Base-by-base conservation (phyloP, 2,329 filamentous ascomycete species). In the Alternaria arbusti region DNA sequence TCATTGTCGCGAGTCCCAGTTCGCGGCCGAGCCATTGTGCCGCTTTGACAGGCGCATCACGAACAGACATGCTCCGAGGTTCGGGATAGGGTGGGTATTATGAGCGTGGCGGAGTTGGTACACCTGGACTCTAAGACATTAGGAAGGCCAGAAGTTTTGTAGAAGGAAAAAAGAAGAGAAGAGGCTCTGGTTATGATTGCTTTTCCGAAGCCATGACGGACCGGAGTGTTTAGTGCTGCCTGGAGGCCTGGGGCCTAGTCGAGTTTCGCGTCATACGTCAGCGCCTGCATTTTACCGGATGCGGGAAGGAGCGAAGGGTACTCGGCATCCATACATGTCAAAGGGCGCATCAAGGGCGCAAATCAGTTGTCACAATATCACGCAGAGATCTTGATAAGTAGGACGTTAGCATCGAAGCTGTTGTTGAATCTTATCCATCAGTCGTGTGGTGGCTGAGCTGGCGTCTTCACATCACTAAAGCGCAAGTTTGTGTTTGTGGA, bases 1-100 rank as follows among this genome's bases (percentile, higher is more conserved):
- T 64, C 69, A 79, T 74, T 1, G 77, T 76, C 17, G 65, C 56
- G 10, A 79, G 65, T 3, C 77, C 77, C 6, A 78, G 65, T 57
- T 79, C 77, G n/a, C 64, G 49, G 11, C 67, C 66, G 9, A 76
- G 66, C 75, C 74, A 76, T 63, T 46, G 59, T 22, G 43, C 44
- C 22, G 59, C 69, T 26, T 56, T 66, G 12, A 43, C 10, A 49
- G 64, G 30, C n/a, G 32, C 47, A 54, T 61, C 44, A 6, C 15
- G 23, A 40, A 66, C 7, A 15, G 66, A 51, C 74, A 75, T 76
- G 36, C 22, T 63, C 43, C 23, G 54, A 11, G 17, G 23, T 46
- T 57, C n/a, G 43, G 26, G 22, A 2, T 23, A 36, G 32, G 51
- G 43, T 50, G 49, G 15, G 55, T 36, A 9, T 46, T 17, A 8